Base-by-base conservation (phyloP, 2,329 filamentous ascomycete species). In the Nemania serpens region DNA sequence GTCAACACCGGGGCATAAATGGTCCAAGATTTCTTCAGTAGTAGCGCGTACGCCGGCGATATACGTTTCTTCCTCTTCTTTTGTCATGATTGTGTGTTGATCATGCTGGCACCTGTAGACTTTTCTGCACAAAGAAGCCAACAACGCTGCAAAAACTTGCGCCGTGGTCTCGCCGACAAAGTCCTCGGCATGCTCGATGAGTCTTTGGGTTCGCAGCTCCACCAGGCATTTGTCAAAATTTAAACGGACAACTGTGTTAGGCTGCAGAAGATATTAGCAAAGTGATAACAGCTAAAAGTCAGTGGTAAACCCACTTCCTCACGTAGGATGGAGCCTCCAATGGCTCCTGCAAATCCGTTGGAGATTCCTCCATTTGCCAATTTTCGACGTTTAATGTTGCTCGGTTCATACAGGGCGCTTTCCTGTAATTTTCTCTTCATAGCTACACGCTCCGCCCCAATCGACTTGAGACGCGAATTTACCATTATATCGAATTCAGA, bases 201-300 rank as follows among this genome's bases (percentile, higher is more conserved):
- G 86, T 18, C 87, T 86, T 65, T 88, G 84, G 69, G 92, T 97
- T 58, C 94, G 91, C 64, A 97, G 81, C 51, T 91, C 88, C 10
- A 97, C 91, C 6, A 89, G 81, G 61, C 92, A 91, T 74, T 94
- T 96, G 58, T 93, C 89, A 70, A 91, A 89, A 72, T 97, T 97
- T 56, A 97, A 81, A 29, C 89, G 86, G 50, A 98, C 80, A 37
- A 93, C 82, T 65, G 93, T 80, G 59, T 90, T 84, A 51, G 86
- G 84, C 88, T 96, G 34, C 10, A 20, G 1, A 58, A 43, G 45
- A 29, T 53, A 18, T 68, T 75, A 68, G 78, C 72, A 51, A 55
- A 43, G n/a, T 42, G 65, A 25, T n/a, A 33, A 15, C 13, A n/a
- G 55, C 25, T 41, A 48, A 42, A 52, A n/a, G 46, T 34, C 50